Evolutionary conservation across 495 filamentous ascomycete species (phyloP).

Genomic region (Trichoderma orchidacearum): DNA sequence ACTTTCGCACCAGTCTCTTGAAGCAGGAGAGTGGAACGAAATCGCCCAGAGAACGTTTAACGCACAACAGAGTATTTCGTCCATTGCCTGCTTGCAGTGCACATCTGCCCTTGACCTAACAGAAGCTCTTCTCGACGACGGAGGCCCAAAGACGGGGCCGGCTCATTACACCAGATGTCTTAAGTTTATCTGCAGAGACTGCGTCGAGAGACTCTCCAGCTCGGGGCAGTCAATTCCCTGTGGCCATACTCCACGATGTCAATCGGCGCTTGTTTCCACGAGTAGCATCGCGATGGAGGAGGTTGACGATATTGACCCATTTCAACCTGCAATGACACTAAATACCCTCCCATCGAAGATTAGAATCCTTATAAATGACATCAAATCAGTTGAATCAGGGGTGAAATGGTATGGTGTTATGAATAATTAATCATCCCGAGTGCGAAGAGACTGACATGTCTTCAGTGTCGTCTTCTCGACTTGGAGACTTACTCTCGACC

Average conservation of each 20-base stretch:
- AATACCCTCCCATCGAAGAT: constrained; percentile 13
- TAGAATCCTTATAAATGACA: constrained; percentile 9
- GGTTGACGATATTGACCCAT: neutral
- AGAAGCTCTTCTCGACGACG: constrained; percentile 1
- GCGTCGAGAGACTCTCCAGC: constrained; percentile 3
- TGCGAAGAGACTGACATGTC: neutral
- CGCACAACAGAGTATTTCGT: constrained; percentile 8
- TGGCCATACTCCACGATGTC: constrained; percentile 12
- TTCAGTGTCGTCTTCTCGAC: constrained; percentile 31
- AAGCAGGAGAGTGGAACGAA: constrained; percentile 5
- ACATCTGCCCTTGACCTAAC: neutral
- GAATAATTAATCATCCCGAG: neutral
- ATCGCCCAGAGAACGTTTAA: constrained; percentile 14
- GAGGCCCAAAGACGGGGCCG: neutral
- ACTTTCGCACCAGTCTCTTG: neutral
- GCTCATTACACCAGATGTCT: constrained; percentile 9
- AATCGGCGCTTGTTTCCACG: constrained; percentile 8
- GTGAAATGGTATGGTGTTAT: constrained; percentile 13
- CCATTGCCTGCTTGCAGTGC: constrained; percentile 1
- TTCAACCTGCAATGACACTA: neutral
- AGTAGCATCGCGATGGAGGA: constrained; percentile 7
- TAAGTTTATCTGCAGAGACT: constrained; percentile 9
- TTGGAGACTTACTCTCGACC: constrained; percentile 30
- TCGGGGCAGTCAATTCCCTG: constrained; percentile 4
- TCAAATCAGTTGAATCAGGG: constrained; percentile 5